phyloP scores from a whole-genome alignment of 2,329 filamentous ascomycete species.

The Exophiala lecanii-corni region DNA sequence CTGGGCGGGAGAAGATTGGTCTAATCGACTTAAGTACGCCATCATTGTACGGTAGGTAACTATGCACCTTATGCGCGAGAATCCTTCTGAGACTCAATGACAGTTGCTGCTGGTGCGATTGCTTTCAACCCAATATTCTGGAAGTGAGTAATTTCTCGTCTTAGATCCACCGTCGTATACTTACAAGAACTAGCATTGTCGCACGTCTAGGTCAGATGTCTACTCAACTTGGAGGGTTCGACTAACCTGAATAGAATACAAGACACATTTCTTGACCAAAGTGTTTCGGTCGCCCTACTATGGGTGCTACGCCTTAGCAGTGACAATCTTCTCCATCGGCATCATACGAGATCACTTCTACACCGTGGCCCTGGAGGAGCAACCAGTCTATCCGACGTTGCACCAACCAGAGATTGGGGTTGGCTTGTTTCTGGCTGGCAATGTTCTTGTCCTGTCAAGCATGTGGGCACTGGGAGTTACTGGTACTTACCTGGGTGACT shows the following conservation, averaged over 20 bases:
- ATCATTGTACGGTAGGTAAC: constrained; percentile 21
- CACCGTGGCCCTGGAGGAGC: constrained; percentile 72
- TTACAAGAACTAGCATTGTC: constrained; percentile 57
- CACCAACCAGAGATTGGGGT: constrained; percentile 62
- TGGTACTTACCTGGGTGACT: constrained; percentile 94
- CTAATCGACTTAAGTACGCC: constrained; percentile 19
- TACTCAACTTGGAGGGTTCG: constrained; percentile 12
- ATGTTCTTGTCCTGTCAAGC: constrained; percentile 77
- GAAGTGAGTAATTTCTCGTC: constrained; percentile 70
- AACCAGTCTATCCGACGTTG: constrained; percentile 71
- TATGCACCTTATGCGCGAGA: neutral
- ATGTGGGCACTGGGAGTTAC: constrained; percentile 92
- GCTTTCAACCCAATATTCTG: constrained; percentile 98
- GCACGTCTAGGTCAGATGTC: constrained; percentile 66
- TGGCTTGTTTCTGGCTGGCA: constrained; percentile 68
- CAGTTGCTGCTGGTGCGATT: constrained; percentile 77
- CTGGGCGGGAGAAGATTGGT: constrained; percentile 24
- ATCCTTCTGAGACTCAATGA: constrained; percentile 2
- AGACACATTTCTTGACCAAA: constrained; percentile 81
- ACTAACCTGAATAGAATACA: constrained; percentile 61
- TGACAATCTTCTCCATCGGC: constrained; percentile 85
- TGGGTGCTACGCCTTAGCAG: constrained; percentile 86
- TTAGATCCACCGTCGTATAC: no score
- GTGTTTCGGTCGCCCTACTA: constrained; percentile 73
- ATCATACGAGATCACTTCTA: constrained; percentile 84